Percentiles rank a stretch among this genome's conserved stretches.
These are phyloP conservation scores for Fusarium ramigenum DNA, from an alignment of 2,329 filamentous ascomycete species.

Conservation along the genomic window DNA sequence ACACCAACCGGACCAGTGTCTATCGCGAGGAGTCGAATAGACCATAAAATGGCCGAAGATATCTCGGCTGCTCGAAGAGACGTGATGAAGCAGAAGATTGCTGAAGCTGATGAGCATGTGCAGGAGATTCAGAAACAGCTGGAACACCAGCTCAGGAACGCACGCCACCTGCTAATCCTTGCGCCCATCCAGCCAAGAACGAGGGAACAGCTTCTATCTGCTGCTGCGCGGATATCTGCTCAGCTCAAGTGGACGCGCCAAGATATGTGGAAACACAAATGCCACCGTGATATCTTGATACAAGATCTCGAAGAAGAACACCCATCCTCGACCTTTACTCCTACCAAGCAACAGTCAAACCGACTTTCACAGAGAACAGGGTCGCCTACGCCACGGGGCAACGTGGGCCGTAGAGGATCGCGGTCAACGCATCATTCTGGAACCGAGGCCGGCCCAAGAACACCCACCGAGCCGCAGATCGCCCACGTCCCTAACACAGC, in stretches of 20 bases:
- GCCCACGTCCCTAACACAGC: slow-evolving; percentile 29
- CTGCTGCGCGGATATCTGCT: slow-evolving; percentile 84
- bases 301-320: slow-evolving; percentile 86
- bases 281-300: slow-evolving; percentile 86
- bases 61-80: slow-evolving; percentile 84
- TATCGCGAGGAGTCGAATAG: slow-evolving; percentile 76
- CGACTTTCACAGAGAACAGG: slow-evolving; percentile 37
- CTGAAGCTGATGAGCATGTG: slow-evolving; percentile 83
- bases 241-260: slow-evolving; percentile 94
- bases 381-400: slow-evolving; percentile 41
- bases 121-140: slow-evolving; percentile 77
- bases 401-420: slow-evolving; percentile 42
- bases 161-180: slow-evolving; percentile 86
- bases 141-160: slow-evolving; percentile 85
- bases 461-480: slow-evolving; percentile 39
- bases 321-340: slow-evolving; percentile 35
- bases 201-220: slow-evolving; percentile 84
- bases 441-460: slow-evolving; percentile 41
- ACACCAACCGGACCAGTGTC: slow-evolving; percentile 78
- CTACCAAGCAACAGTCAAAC: slow-evolving; percentile 41
- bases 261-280: slow-evolving; percentile 91
- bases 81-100: slow-evolving; percentile 84
- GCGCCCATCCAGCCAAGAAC: slow-evolving; percentile 93
- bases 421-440: slow-evolving; percentile 39
- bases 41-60: slow-evolving; percentile 85